phyloP scores from a whole-genome alignment of 2,329 filamentous ascomycete genomes.

The Ceratocystis ficicola region DNA sequence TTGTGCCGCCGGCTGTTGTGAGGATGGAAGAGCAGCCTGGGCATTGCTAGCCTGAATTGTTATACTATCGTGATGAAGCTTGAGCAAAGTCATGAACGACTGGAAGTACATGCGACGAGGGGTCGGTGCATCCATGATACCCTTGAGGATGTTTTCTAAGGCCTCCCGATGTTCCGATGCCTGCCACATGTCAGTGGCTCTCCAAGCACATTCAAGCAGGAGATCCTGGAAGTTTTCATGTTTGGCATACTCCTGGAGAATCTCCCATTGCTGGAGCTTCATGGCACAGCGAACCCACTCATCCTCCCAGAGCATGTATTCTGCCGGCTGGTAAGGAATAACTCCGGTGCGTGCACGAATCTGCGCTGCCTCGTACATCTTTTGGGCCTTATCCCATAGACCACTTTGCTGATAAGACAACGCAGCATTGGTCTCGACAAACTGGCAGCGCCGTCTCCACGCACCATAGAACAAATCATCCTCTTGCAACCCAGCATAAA shows the following conservation, averaged over 20 bases:
- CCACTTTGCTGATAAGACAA: constrained; percentile 97
- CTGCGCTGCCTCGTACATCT: constrained; percentile 90
- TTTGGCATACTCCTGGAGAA: constrained; percentile 92
- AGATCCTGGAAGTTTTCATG: constrained; percentile 98
- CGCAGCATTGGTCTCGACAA: constrained; percentile 93
- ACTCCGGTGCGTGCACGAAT: constrained; percentile 93
- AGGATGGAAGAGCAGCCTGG: constrained; percentile 45
- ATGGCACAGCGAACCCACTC: constrained; percentile 97
- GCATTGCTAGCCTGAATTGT: constrained; percentile 41
- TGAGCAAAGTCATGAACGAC: constrained; percentile 91
- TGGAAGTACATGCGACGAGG: constrained; percentile 93
- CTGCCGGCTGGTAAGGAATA: constrained; percentile 88
- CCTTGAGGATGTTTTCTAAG: constrained; percentile 86
- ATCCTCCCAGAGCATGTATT: constrained; percentile 99
- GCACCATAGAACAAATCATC: constrained; percentile 96
- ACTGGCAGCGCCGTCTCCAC: constrained; percentile 88
- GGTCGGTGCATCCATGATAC: constrained; percentile 93
- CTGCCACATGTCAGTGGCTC: constrained; percentile 90
- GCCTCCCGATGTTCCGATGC: constrained; percentile 75
- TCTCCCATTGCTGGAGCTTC: constrained; percentile 98
- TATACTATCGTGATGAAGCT: constrained; percentile 50
- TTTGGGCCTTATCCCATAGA: constrained; percentile 98
- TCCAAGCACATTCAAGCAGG: constrained; percentile 88
- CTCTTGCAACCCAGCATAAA: constrained; percentile 83
- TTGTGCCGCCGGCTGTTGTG: background rate